Evolutionary conservation across 257 asterid genomes (phyloP), one percentile per base, ranked within the genome.

Genomic region (Eucommia ulmoides): DNA sequence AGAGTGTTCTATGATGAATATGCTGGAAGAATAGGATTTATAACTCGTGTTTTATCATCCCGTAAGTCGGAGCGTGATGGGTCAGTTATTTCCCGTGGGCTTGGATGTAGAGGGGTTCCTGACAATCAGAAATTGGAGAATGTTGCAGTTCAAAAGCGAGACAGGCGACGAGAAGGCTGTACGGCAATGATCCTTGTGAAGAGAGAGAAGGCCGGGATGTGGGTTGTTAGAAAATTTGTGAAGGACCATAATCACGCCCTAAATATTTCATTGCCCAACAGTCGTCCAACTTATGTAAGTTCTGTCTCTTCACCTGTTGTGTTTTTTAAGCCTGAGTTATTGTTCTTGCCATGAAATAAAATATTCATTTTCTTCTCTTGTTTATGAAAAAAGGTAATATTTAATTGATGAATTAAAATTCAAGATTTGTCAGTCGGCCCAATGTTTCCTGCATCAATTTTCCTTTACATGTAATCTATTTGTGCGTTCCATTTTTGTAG

Each of bases 41-140:
- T 61, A 50, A 71, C 85, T 52, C 79, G 69, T 47, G 67, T 73
- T 52, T 54, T 77, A 46, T 75, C 88, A 2, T 77, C 88, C 41
- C 79, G 91, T 65, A 80, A 78, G 60, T 80, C 92, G 52, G 88
- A 80, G 59, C 72, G 81, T 23, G 92, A 77, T 66, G 84, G 88
- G 22, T 75, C 79, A 23, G 54, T 75, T 41, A 65, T 83, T 71
- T 83, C 83, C 24, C 83, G 88, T 21, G 92, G 84, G 50, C 67
- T 83, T 46, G 94, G 92, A 52, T 83, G 94, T 60, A 75, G 83
- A 71, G 77, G 69, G 60, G 20, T 26, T 53, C 65, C 55, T 25
- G 64, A 52, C 51, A 56, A 10, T 60, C 82, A 64, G 44, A 77
- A 67, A 56, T 35, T 67, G 9, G 77, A 58, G 35, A 68, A 61